Evolutionary conservation across 2,329 filamentous ascomycete genomes (phyloP).

Genomic region (Fusarium foetens): DNA sequence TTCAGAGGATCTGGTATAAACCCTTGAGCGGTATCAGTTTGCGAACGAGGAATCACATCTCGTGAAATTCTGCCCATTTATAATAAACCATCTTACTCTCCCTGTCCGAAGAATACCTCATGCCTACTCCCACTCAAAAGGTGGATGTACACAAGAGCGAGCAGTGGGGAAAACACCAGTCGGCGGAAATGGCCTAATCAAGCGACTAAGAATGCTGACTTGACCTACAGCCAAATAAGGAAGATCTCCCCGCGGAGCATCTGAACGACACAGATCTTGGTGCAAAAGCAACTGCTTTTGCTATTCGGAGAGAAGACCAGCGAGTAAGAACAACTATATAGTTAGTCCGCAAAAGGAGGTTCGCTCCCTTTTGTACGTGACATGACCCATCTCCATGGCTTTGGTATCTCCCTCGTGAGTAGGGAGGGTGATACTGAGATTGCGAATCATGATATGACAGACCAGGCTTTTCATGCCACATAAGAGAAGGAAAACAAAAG

Average conservation of each 20-base stretch:
- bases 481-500: not conserved
- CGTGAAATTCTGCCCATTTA: not conserved
- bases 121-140: not conserved
- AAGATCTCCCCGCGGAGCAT: not conserved
- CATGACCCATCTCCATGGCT: not conserved
- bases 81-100: not conserved
- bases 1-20: not conserved
- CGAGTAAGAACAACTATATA: not conserved
- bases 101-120: too few species aligned
- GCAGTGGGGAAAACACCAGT: not conserved
- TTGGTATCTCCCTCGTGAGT: not conserved
- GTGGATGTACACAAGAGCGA: not conserved
- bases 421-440: not conserved
- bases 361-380: not conserved
- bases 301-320: not conserved
- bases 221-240: not conserved
- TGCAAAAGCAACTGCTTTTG: not conserved
- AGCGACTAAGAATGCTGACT: not conserved
- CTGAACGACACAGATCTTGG: not conserved
- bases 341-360: not conserved
- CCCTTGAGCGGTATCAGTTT: not conserved
- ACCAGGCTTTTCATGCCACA: not conserved
- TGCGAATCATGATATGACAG: not conserved
- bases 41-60: not conserved
- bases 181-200: slow-evolving; percentile 2